Evolutionary conservation across 192 early-diverging fungal species (phyloP), one percentile per base, ranked within the genome.

Genomic region (Phycomyces blakesleeanus): DNA sequence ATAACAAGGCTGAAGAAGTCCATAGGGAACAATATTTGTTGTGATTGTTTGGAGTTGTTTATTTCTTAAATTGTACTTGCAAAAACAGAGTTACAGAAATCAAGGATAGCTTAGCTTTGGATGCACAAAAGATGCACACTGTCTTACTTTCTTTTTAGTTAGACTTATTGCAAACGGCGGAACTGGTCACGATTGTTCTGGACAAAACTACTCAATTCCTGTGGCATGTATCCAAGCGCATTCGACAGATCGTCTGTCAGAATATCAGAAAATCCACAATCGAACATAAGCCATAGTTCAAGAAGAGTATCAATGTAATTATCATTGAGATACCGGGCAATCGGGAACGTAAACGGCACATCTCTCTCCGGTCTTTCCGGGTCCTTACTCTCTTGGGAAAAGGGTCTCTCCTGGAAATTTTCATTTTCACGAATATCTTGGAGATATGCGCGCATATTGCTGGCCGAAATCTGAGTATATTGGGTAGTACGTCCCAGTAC

Each of bases 101-200:
- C 29, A 34, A 34, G 29, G n/a, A n/a, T n/a, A n/a, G n/a, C n/a
- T 34, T 34, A 34, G 29, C 29, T 5, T 34, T 34, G 29, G 29
- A 34, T 34, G 29, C 29, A 34, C 29, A 34, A 34, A 7, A 34
- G 29, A 34, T 34, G 29, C 29, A 34, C 29, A 50, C 2, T 55
- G 18, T 55, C n/a, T 11, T 55, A 25, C 25, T 3, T 16, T 25
- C 26, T 55, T 55, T 37, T 55, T 29, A 18, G 18, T 55, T 37
- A 26, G 12, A 20, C 42, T 54, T 55, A 63, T 5, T 39, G 29
- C 9, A 63, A 14, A 16, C 38, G 52, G 16, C 51, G 62, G 16
- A 63, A 63, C 26, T 63, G 62, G 29, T 55, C 53, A 21, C 21
- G 14, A 15, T 63, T 63, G 12, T 42, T 26, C 15, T 53, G 22